Conservation (phyloP, 2,329 filamentous ascomycete species). For the Talaromyces sp. region DNA sequence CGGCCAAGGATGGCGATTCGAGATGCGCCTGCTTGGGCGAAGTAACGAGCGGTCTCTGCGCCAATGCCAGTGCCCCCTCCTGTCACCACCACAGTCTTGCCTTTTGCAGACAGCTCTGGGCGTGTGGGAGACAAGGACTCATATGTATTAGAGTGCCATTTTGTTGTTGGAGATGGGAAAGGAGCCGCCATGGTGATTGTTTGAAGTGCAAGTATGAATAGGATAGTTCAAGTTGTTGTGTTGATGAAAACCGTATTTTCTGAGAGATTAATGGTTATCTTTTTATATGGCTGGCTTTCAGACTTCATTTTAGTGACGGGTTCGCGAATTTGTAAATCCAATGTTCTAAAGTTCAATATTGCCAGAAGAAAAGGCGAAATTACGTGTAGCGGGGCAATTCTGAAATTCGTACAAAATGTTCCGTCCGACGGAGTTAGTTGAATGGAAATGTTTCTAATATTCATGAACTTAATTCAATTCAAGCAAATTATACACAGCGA, state of each 20-base stretch:
- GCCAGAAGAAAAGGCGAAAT: background rate
- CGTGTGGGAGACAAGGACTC: conserved; percentile 33
- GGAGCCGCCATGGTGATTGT: conserved; percentile 22
- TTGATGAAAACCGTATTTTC: background rate
- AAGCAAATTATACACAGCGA: background rate
- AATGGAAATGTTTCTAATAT: background rate
- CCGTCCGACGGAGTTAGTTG: background rate
- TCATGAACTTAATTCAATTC: background rate
- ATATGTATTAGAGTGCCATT: conserved; percentile 16
- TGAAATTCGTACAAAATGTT: background rate
- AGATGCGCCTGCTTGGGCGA: conserved; percentile 42
- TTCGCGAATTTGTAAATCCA: background rate
- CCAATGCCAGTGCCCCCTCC: conserved; percentile 46
- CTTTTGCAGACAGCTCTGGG: conserved; percentile 35
- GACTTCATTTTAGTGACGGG: background rate
- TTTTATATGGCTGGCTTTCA: background rate
- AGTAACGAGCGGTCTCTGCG: conserved; percentile 36
- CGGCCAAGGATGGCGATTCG: conserved; percentile 43
- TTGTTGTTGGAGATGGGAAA: conserved; percentile 36
- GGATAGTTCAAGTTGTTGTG: background rate
- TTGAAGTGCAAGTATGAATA: conserved; percentile 17
- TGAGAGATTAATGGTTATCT: background rate
- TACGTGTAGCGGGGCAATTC: background rate
- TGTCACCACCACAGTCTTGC: conserved; percentile 40
- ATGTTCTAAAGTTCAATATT: background rate